phyloP scores from a whole-genome alignment of 176 grass and related monocot species.

The Puccinellia tenuiflora region DNA sequence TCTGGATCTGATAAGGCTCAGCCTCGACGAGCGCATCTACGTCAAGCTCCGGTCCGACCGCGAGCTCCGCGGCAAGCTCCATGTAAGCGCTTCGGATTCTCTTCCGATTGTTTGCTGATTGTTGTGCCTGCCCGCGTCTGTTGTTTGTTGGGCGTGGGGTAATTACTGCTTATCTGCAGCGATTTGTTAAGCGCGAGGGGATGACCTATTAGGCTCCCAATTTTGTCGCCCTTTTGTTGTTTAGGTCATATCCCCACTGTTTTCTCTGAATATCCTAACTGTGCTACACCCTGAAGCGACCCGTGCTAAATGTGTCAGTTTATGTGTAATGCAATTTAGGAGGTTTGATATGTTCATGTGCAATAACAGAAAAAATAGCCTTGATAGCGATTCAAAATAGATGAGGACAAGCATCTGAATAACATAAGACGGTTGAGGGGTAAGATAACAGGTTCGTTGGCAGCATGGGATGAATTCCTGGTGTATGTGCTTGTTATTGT shows the following conservation, averaged over 20 bases:
- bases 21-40: constrained; percentile 99
- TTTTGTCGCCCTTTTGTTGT: not conserved
- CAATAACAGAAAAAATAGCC: not conserved
- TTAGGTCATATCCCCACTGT: not conserved
- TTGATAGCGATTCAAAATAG: not conserved
- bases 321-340: not conserved
- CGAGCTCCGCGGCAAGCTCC: constrained; percentile 96
- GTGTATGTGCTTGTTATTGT: not conserved
- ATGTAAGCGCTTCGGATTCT: constrained; percentile 43
- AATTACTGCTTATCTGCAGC: not conserved
- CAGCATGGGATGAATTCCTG: not conserved
- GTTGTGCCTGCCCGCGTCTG: not conserved
- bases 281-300: not conserved
- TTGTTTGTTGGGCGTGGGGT: not conserved
- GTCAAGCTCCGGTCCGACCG: constrained; percentile 97
- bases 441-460: not conserved
- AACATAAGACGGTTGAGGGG: not conserved
- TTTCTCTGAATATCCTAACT: not conserved
- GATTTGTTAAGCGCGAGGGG: not conserved
- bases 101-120: not conserved
- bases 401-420: not conserved
- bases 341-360: not conserved
- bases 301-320: not conserved
- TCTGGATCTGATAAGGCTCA: constrained; percentile 96
- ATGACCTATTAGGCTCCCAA: not conserved